phyloP scores from a whole-genome alignment of 148 eudicot genomes.

The Bassia scoparia region DNA sequence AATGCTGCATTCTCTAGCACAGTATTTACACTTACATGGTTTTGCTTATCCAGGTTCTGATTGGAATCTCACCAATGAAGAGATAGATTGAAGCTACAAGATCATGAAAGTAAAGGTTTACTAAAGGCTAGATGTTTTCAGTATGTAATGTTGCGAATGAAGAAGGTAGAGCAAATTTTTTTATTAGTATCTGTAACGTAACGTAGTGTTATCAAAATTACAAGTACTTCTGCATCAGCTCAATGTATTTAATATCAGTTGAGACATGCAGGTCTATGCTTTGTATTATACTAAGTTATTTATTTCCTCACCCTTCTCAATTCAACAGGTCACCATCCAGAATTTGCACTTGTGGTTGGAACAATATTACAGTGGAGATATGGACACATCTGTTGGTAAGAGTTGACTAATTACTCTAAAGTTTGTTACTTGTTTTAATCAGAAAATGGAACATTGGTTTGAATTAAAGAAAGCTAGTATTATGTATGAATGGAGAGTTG shows the following conservation, averaged over 20 bases:
- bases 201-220: no score
- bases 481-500: no score
- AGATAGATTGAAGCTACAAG: conserved; percentile 60
- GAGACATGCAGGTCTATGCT: neutral
- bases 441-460: no score
- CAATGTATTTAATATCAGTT: neutral
- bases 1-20: neutral
- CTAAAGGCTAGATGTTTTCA: conserved; percentile 76
- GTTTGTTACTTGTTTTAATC: no score
- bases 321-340: conserved; percentile 88
- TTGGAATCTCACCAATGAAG: conserved; percentile 64
- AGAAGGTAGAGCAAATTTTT: conserved; percentile 51
- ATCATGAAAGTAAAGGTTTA: conserved; percentile 83
- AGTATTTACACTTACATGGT: neutral
- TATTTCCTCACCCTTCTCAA: neutral
- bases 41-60: conserved; percentile 54
- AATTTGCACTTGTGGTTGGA: conserved; percentile 93
- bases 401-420: neutral
- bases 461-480: no score
- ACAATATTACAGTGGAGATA: conserved; percentile 77
- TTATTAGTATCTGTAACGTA: no score
- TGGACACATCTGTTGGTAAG: conserved; percentile 92
- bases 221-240: neutral
- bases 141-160: conserved; percentile 71
- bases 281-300: neutral